Percentiles rank a stretch among this genome's conserved stretches.
Evolutionary conservation across 257 asterid genomes (phyloP).

Genomic region (Solanum medicagineum): DNA sequence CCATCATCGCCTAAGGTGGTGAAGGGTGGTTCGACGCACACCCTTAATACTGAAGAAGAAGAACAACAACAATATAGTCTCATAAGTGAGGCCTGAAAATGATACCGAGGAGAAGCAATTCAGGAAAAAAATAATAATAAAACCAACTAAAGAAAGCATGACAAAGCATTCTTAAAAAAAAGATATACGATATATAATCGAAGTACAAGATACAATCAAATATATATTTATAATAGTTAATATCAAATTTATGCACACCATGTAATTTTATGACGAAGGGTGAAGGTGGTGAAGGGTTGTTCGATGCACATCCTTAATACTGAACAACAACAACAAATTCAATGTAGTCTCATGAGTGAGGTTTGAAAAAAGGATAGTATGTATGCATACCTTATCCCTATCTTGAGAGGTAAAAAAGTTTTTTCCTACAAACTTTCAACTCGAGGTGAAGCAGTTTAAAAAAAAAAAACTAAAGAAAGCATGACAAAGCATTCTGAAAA

Average conservation of each 20-base stretch:
- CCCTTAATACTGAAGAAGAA: neutral
- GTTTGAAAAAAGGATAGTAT: neutral
- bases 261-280: neutral
- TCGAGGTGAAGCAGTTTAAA: too few relatives aligned
- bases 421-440: too few relatives aligned
- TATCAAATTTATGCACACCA: too few relatives aligned
- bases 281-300: neutral
- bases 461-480: too few relatives aligned
- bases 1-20: neutral
- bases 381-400: neutral
- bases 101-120: too few relatives aligned
- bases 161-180: too few relatives aligned
- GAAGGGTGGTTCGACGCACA: neutral
- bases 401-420: neutral
- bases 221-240: neutral
- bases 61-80: neutral
- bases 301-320: neutral
- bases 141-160: too few relatives aligned
- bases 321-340: neutral
- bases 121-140: too few relatives aligned
- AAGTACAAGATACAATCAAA: neutral
- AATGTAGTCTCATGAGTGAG: neutral
- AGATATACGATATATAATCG: too few relatives aligned
- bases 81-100: neutral
- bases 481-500: too few relatives aligned